Evolutionary conservation across 2,329 filamentous ascomycete species (phyloP).

Genomic region (Rutstroemia sp.): DNA sequence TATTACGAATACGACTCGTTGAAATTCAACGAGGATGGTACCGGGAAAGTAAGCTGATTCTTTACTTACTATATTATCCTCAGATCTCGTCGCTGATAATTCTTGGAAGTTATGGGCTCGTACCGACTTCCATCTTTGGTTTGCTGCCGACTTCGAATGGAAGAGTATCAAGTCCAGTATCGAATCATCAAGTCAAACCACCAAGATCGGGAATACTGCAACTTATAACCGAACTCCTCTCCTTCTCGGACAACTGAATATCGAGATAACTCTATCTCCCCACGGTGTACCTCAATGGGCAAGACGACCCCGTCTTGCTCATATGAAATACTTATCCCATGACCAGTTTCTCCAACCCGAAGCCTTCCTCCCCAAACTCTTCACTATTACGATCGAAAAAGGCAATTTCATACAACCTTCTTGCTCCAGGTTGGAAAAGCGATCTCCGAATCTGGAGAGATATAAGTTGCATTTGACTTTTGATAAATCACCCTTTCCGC

Average conservation of each 20-base stretch:
- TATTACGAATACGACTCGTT: not conserved
- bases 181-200: not conserved
- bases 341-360: not conserved
- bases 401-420: not conserved
- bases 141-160: no score
- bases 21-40: not conserved
- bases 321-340: not conserved
- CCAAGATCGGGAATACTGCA: not conserved
- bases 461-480: not conserved
- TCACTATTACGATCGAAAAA: not conserved
- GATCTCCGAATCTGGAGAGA: not conserved
- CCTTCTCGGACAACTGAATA: not conserved
- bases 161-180: not conserved
- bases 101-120: no score
- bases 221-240: not conserved
- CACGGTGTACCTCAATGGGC: not conserved
- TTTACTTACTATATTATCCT: no score
- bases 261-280: not conserved
- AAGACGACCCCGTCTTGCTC: not conserved
- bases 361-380: not conserved
- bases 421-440: not conserved
- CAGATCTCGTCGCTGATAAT: no score
- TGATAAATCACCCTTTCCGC: not conserved
- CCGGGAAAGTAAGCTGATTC: no score
- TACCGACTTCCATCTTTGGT: no score